Evolutionary conservation across 2,329 filamentous ascomycete genomes (phyloP).

Genomic region (Seiridium unicorne): DNA sequence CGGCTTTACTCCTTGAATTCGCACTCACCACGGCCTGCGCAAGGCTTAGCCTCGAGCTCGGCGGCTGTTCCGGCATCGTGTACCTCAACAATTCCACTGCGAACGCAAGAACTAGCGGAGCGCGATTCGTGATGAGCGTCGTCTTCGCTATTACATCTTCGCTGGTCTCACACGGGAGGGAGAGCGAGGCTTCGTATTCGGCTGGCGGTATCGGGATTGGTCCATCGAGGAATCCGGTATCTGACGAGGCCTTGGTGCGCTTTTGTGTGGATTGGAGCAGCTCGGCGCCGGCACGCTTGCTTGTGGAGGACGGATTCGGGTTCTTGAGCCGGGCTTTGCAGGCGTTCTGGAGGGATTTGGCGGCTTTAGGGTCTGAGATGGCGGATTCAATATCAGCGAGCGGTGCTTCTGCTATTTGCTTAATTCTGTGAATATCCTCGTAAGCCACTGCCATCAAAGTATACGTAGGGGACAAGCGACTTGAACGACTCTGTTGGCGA

Average conservation of each 20-base stretch:
- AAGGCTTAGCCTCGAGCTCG: constrained; percentile 79
- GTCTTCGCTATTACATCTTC: constrained; percentile 59
- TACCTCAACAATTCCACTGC: constrained; percentile 70
- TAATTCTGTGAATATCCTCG: constrained; percentile 38
- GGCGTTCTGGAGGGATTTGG: constrained; percentile 49
- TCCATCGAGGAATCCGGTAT: constrained; percentile 25
- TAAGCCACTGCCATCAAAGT: background rate
- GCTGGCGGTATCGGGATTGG: constrained; percentile 43
- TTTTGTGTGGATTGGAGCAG: constrained; percentile 26
- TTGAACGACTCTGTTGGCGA: constrained; percentile 18
- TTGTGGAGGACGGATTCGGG: constrained; percentile 15
- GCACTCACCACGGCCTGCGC: constrained; percentile 81
- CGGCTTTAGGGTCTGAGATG: constrained; percentile 46
- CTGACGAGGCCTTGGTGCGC: constrained; percentile 25
- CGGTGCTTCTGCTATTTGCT: constrained; percentile 52
- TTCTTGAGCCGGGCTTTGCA: constrained; percentile 53
- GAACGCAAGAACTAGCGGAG: constrained; percentile 80
- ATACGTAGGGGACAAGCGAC: background rate
- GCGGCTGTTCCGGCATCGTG: constrained; percentile 83
- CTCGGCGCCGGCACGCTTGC: constrained; percentile 30
- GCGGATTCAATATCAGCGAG: constrained; percentile 42
- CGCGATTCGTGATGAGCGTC: constrained; percentile 71
- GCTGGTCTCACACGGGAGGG: constrained; percentile 54
- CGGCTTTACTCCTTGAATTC: constrained; percentile 75
- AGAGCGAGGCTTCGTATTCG: constrained; percentile 62